phyloP scores from a whole-genome alignment of 495 filamentous ascomycete species.

The Neurospora sp. region DNA sequence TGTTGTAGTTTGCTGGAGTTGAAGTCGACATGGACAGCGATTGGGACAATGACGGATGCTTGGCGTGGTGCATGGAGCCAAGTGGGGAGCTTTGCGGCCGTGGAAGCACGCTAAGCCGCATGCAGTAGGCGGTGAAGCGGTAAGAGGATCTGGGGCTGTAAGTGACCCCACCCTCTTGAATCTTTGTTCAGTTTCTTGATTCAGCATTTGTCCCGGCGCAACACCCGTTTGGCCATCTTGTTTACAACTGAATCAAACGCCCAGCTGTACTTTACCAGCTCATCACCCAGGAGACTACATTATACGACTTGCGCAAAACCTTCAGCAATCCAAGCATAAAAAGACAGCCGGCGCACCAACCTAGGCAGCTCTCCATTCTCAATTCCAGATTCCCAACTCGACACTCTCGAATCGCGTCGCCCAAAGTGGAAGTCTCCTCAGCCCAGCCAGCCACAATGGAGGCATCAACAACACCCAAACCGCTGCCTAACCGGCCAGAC shows the following conservation, averaged over 20 bases:
- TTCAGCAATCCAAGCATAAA: background rate
- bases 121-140: background rate
- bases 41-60: background rate
- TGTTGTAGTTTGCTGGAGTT: constrained; percentile 4
- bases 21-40: background rate
- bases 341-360: background rate
- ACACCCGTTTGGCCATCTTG: background rate
- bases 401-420: background rate
- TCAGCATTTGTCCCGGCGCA: background rate
- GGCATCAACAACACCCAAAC: background rate
- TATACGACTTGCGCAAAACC: background rate
- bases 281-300: background rate
- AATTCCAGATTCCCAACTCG: background rate
- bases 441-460: background rate
- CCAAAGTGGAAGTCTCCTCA: background rate
- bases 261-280: background rate
- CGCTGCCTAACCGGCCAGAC: constrained; percentile 16
- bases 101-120: background rate
- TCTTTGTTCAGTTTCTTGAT: background rate
- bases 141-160: background rate
- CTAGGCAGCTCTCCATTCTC: background rate
- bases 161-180: background rate
- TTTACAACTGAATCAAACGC: background rate
- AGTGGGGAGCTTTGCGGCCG: background rate
- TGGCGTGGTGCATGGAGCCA: background rate